A percentile compares a stretch with the other conserved stretches of the same genome.
These are phyloP conservation scores for Aspergillus fischeri DNA, from an alignment of 2,329 filamentous ascomycete species.

Conservation along the genomic window DNA sequence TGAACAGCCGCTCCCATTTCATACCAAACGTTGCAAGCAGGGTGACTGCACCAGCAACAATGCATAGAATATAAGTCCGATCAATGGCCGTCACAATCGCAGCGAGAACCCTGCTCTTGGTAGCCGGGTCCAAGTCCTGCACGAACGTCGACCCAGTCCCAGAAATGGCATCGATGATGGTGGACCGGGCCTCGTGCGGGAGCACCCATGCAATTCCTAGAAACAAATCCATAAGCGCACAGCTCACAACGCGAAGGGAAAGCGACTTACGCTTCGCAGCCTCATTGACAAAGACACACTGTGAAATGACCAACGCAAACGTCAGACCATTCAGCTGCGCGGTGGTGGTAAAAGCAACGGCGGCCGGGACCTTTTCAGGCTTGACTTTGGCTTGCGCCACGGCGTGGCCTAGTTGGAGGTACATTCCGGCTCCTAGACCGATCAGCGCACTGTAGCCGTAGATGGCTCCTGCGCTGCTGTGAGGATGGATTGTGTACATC, in stretches of 20 bases:
- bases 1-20: slow-evolving; percentile 7
- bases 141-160: not conserved
- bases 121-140: not conserved
- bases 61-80: slow-evolving; percentile 6
- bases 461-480: not conserved
- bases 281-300: slow-evolving; percentile 13
- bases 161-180: not conserved
- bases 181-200: not conserved
- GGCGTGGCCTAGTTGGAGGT: slow-evolving; percentile 13
- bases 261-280: slow-evolving; percentile 1
- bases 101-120: not conserved
- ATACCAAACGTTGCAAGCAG: slow-evolving; percentile 1
- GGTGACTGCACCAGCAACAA: slow-evolving; percentile 2
- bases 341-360: slow-evolving; percentile 12
- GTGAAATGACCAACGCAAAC: slow-evolving; percentile 15
- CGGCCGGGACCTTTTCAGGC: slow-evolving; percentile 5
- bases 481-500: slow-evolving; percentile 12
- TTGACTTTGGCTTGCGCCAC: slow-evolving; percentile 18
- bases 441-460: slow-evolving; percentile 18
- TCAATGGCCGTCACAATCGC: slow-evolving; percentile 2
- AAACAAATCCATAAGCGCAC: not conserved
- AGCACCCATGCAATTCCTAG: slow-evolving; percentile 2
- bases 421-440: slow-evolving; percentile 15
- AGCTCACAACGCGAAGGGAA: not conserved
- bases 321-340: slow-evolving; percentile 15